phyloP scores from a whole-genome alignment of 495 filamentous ascomycete species.

The Aspergillus heteromorphus region DNA sequence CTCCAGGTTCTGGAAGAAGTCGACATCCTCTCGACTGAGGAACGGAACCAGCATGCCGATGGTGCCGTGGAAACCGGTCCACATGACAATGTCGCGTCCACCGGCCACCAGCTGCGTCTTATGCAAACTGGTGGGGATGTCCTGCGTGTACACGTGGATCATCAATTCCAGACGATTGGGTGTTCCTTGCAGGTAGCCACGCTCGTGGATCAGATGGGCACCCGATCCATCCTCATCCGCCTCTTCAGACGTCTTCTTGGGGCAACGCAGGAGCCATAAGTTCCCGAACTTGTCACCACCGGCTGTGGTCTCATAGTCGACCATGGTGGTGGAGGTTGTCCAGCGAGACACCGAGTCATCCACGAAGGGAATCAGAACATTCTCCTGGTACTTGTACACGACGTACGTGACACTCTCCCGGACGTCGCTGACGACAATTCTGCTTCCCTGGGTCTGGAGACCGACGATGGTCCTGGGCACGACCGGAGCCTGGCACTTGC shows the following conservation, averaged over 20 bases:
- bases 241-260: conserved; percentile 78
- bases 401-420: conserved; percentile 86
- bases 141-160: conserved; percentile 83
- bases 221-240: conserved; percentile 90
- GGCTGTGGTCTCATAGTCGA: conserved; percentile 94
- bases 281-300: conserved; percentile 98
- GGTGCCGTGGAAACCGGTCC: conserved; percentile 91
- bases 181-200: conserved; percentile 81
- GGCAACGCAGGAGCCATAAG: conserved; percentile 84
- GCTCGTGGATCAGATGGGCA: conserved; percentile 80
- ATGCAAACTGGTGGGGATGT: conserved; percentile 84
- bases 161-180: conserved; percentile 78
- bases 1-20: conserved; percentile 94
- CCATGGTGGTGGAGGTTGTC: conserved; percentile 84
- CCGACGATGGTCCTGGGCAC: conserved; percentile 78
- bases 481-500: conserved; percentile 80
- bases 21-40: conserved; percentile 81
- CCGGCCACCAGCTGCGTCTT: conserved; percentile 88
- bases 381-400: conserved; percentile 89
- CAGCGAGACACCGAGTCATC: conserved; percentile 86
- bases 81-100: conserved; percentile 84
- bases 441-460: conserved; percentile 83
- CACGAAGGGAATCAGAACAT: conserved; percentile 83
- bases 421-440: conserved; percentile 88
- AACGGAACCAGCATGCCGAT: conserved; percentile 91